These are phyloP conservation scores for Gymnopilus junonius DNA, from an alignment of 768 basidiomycete species.

Conservation along the genomic window DNA sequence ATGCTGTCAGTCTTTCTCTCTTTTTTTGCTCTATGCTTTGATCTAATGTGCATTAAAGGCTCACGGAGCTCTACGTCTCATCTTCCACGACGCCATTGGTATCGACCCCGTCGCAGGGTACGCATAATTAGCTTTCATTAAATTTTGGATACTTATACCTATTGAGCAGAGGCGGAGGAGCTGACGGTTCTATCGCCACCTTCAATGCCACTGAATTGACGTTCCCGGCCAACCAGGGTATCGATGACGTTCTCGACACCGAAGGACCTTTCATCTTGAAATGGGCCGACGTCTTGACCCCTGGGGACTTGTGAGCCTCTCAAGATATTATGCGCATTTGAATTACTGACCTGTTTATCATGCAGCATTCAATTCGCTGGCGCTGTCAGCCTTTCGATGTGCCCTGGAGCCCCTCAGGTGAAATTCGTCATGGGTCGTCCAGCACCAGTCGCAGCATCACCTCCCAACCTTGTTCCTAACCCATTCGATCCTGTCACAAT, in stretches of 20 bases:
- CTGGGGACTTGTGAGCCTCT: slow-evolving; percentile 15
- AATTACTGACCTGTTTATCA: background rate
- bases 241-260: slow-evolving; percentile 10
- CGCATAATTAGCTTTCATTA: too few species aligned
- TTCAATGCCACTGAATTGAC: slow-evolving; percentile 24
- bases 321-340: too few species aligned
- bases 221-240: slow-evolving; percentile 20
- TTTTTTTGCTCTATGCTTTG: background rate
- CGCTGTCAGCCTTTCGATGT: slow-evolving; percentile 44
- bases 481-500: slow-evolving; percentile 27
- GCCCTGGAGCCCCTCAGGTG: slow-evolving; percentile 46
- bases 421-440: slow-evolving; percentile 43
- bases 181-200: too few species aligned
- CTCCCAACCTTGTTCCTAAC: too few species aligned
- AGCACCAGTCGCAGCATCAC: slow-evolving; percentile 31
- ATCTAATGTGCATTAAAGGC: background rate
- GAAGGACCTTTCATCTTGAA: slow-evolving; percentile 3
- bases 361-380: slow-evolving; percentile 34
- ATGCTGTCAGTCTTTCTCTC: background rate
- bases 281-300: background rate
- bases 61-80: background rate
- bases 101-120: background rate
- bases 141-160: background rate
- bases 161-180: slow-evolving; percentile 22
- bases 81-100: slow-evolving; percentile 4